Base-by-base conservation (phyloP, 345 rosid species). In the Alliaria petiolata region DNA sequence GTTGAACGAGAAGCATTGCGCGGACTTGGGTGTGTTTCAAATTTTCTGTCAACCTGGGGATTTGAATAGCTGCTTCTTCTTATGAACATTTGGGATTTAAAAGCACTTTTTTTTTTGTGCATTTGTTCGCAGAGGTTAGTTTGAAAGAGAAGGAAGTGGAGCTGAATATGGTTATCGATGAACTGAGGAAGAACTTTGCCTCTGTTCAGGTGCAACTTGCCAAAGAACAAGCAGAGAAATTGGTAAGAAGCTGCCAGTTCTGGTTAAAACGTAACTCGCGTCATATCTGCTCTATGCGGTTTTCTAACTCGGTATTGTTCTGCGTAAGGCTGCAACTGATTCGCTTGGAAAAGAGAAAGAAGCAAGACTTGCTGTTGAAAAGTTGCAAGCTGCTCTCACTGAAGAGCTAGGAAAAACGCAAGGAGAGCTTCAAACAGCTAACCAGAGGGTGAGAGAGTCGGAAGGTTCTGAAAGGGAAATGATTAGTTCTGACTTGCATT, bases 141-240 rank as follows among this genome's bases (percentile, higher is more conserved):
- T 77, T 89, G 76, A 83, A 77, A 75, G 93, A 86, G 83, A 95
- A 89, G 81, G 99, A 95, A 52, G 97, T 89, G 72, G 99, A 95
- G 70, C 63, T 95, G 74, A 91, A 84, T 78, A 75, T 90, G 82
- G 86, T 95, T 67, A 89, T 95, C 44, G 83, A 79, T 17, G 99
- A 95, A 72, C 73, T 95, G 65, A 82, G 93, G 78, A 95, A 83
- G 83, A 91, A 85, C 79, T 86, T 85, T 61, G 70, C 93, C 16
- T 85, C 95, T 52, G 82, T 85, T 57, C 91, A 89, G 75, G 95
- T 88, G 64, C 93, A 88, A 69, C 89, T 91, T 11, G 82, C 84
- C 30, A 89, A 88, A 84, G 99, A 95, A 82, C 93, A 95, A 83
- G 81, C 89, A 2, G 97, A 95, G 66, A 95, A 83, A 70, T 55